phyloP scores from a whole-genome alignment of 176 grass and related monocot genomes.

The Microstegium vimineum region DNA sequence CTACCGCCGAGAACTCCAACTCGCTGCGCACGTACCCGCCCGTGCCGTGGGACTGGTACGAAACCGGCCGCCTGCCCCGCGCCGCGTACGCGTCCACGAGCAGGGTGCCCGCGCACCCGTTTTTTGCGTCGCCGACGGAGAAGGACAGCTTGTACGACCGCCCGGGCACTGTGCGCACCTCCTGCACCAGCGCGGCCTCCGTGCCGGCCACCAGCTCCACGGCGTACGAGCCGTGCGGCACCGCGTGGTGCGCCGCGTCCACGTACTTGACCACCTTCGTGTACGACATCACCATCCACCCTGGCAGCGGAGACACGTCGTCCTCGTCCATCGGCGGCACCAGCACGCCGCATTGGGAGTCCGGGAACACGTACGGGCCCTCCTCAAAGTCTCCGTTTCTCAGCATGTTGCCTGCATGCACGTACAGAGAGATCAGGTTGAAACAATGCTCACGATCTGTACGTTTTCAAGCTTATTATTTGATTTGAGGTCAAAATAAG shows the following conservation, averaged over 20 bases:
- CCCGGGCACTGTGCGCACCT: constrained; percentile 33
- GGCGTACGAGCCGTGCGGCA: constrained; percentile 47
- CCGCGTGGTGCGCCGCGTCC: constrained; percentile 27
- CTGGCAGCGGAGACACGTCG: constrained; percentile 36
- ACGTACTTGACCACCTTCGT: constrained; percentile 55
- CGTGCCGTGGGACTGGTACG: constrained; percentile 38
- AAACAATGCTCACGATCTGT: neutral
- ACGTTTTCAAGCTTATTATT: too few species aligned
- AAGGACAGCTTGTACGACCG: constrained; percentile 43
- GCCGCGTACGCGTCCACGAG: constrained; percentile 48
- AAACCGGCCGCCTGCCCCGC: neutral
- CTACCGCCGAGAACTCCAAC: constrained; percentile 34
- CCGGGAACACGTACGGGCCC: constrained; percentile 41
- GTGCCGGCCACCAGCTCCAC: constrained; percentile 60
- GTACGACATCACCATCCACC: constrained; percentile 45
- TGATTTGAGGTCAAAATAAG: neutral
- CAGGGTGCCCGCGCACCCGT: constrained; percentile 25
- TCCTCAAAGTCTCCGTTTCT: constrained; percentile 65
- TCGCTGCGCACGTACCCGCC: constrained; percentile 35
- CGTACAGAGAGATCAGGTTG: neutral
- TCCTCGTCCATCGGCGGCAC: constrained; percentile 59
- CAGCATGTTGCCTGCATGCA: constrained; percentile 25
- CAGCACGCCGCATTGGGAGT: constrained; percentile 38
- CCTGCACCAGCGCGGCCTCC: constrained; percentile 60
- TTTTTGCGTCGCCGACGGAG: constrained; percentile 43